Conservation (phyloP, 805 yeast genomes). For the Ogataea kodamae region DNA sequence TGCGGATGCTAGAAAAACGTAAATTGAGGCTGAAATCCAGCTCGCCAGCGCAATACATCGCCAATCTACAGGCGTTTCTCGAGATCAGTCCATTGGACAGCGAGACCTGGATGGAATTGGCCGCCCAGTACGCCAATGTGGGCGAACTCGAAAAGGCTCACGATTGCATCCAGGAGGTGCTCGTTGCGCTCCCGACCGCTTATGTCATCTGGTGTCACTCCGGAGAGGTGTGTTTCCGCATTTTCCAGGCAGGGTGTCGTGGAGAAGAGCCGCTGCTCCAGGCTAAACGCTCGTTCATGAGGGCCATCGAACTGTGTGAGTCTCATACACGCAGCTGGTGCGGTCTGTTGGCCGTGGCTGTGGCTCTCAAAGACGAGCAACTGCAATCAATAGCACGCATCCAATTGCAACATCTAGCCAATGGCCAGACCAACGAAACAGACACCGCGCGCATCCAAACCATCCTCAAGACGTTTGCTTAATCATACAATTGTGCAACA, state of each 20-base stretch:
- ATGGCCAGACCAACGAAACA: slow-evolving; percentile 23
- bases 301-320: slow-evolving; percentile 76
- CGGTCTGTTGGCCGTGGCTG: slow-evolving; percentile 25
- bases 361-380: slow-evolving; percentile 6
- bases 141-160: slow-evolving; percentile 70
- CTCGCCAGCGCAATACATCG: slow-evolving; percentile 45
- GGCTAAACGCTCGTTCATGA: slow-evolving; percentile 48
- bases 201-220: slow-evolving; percentile 61
- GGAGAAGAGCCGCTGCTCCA: slow-evolving; percentile 15
- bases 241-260: slow-evolving; percentile 7
- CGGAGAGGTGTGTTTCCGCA: slow-evolving; percentile 47
- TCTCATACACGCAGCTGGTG: slow-evolving; percentile 58
- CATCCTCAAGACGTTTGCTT: slow-evolving; percentile 13
- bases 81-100: slow-evolving; percentile 71
- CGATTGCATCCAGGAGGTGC: slow-evolving; percentile 64
- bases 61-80: slow-evolving; percentile 50
- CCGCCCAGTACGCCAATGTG: slow-evolving; percentile 52
- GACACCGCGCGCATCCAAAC: slow-evolving; percentile 40
- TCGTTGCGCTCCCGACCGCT: slow-evolving; percentile 65
- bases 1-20: slow-evolving; percentile 23
- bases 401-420: slow-evolving; percentile 36
- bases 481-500: slow-evolving; percentile 31
- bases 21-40: slow-evolving; percentile 20
- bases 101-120: slow-evolving; percentile 76
- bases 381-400: slow-evolving; percentile 31